Evolutionary conservation across 2,329 filamentous ascomycete genomes (phyloP), one percentile per base, ranked within the genome.

Genomic region (Xylaria sp.): DNA sequence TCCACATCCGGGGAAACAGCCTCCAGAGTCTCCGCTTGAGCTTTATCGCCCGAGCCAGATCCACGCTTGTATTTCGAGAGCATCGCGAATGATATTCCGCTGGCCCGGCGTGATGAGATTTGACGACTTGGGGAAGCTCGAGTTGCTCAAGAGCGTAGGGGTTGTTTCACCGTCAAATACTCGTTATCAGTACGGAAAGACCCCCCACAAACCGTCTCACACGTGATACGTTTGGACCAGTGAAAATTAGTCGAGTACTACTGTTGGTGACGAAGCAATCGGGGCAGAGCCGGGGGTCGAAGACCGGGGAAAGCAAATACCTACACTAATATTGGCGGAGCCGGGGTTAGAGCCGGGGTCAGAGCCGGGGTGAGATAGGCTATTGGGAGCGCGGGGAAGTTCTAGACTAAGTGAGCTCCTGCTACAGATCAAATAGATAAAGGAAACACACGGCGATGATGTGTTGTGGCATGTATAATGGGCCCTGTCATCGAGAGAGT

Each of bases 21-120:
- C 33, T 64, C 62, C 54, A 66, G 29, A 29, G 38, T 54, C 49
- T 66, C 67, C 15, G 42, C 53, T 25, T 27, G 65, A 11, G 49
- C 50, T 50, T 63, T 62, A 5, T 65, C 60, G 22, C 47, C 60
- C 11, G 60, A 47, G 55, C 44, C 57, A 5, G 63, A 53, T 47
- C 50, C 56, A 22, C 47, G 45, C 25, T 65, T 44, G 2, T 29
- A 31, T 20, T 44, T 53, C 9, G 55, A 47, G 5, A 11, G 58
- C 66, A 66, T 68, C 6, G 25, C 49, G 5, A 13, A 36, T 22
- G 22, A 27, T 5, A 38, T 39, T 15, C 11, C 5, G 20, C 36
- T 31, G 17, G 38, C n/a, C n/a, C 11, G 9, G 38, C 10, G 38
- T 20, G 25, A 22, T 10, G n/a, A 38, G 57, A 51, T 20, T 22